These are phyloP conservation scores for Stemphylium vesicarium DNA, from an alignment of 2,329 filamentous ascomycete genomes.

Conservation along the genomic window DNA sequence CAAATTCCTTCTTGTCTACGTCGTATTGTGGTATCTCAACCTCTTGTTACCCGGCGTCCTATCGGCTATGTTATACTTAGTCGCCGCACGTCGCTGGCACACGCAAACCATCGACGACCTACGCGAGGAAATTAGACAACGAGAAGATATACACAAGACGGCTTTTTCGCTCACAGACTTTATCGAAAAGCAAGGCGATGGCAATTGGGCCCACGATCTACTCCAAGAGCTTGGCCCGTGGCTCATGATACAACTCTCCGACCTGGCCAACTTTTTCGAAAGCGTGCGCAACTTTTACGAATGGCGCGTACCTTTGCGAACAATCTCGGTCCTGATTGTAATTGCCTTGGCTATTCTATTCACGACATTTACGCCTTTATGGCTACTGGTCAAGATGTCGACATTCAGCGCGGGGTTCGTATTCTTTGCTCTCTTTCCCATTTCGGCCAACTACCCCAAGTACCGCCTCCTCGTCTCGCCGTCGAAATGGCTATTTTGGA, in stretches of 20 bases:
- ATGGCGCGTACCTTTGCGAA: constrained; percentile 42
- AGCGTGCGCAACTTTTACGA: constrained; percentile 49
- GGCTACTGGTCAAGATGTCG: constrained; percentile 38
- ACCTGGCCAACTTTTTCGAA: constrained; percentile 47
- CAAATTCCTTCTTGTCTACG: constrained; percentile 38
- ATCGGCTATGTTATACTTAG: constrained; percentile 30
- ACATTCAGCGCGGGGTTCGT: constrained; percentile 38
- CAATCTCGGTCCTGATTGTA: constrained; percentile 31
- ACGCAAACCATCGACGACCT: constrained; percentile 33
- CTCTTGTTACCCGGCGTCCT: constrained; percentile 35
- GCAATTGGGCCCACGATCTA: constrained; percentile 45
- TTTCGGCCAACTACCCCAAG: constrained; percentile 41
- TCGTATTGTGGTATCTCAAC: constrained; percentile 33
- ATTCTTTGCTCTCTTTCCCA: constrained; percentile 46
- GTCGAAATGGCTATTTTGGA: constrained; percentile 45
- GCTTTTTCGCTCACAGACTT: constrained; percentile 44
- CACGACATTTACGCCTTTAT: constrained; percentile 30
- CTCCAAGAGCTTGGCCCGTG: constrained; percentile 38
- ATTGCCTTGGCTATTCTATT: constrained; percentile 28
- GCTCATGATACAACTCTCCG: constrained; percentile 45
- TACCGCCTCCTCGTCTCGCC: constrained; percentile 48
- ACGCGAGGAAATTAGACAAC: constrained; percentile 40
- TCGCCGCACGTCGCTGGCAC: constrained; percentile 27
- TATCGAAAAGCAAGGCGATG: constrained; percentile 47
- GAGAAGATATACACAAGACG: constrained; percentile 37